Conservation (phyloP, 164 flowering plant genomes). For the Aristolochia contorta region DNA sequence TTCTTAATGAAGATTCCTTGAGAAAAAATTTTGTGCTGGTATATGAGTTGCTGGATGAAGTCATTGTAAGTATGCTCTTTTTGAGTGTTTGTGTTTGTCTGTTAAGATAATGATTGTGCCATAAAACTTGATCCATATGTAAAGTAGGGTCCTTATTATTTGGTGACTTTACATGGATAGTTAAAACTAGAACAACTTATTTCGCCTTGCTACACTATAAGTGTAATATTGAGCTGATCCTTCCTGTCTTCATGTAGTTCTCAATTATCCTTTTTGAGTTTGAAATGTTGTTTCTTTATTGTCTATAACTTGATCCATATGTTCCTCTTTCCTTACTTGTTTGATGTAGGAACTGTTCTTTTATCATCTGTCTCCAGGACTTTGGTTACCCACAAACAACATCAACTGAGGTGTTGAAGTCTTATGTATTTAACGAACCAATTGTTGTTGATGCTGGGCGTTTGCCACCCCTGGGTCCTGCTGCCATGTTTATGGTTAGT, state of each 20-base stretch:
- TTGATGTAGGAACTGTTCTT: not conserved
- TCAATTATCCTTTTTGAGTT: not conserved
- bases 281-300: not conserved
- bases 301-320: not conserved
- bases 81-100: not conserved
- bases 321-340: not conserved
- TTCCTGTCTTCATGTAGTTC: too few species aligned
- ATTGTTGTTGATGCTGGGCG: conserved; percentile 74
- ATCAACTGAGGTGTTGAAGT: conserved; percentile 85
- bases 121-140: too few species aligned
- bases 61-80: conserved; percentile 57
- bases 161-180: too few species aligned
- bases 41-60: conserved; percentile 95
- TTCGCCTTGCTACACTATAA: too few species aligned
- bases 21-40: conserved; percentile 94
- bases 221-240: too few species aligned
- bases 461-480: conserved; percentile 77
- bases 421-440: conserved; percentile 89
- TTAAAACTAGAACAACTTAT: too few species aligned
- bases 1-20: conserved; percentile 90
- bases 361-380: conserved; percentile 43
- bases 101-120: too few species aligned
- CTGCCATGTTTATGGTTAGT: conserved; percentile 82
- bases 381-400: conserved; percentile 96
- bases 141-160: too few species aligned